Evolutionary conservation across 1,284 basidiomycete genomes (phyloP), one percentile per base, ranked within the genome.

Genomic region (Stygiomarasmius scandens): DNA sequence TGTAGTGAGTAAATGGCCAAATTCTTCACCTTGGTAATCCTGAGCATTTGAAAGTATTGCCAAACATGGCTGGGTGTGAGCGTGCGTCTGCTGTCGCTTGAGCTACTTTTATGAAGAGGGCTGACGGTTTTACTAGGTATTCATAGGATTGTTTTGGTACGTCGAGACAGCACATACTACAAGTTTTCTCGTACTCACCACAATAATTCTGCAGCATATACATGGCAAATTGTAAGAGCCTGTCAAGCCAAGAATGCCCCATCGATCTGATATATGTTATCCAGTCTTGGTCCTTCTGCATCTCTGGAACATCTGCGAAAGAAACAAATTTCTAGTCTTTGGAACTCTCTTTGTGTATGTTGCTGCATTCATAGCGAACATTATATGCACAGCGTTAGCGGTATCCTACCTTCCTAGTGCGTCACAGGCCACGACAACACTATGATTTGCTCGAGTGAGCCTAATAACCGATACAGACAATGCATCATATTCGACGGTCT

Each of bases 41-140:
- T 22, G 23, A 27, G 8, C 36, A 25, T 20, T 20, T 22, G 20
- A 38, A 58, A 61, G 66, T 59, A 43, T 44, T 78, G 77, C 56
- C 66, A 66, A 57, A 58, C 29, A 36, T 78, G 74, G 74, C 71
- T 73, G 55, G 59, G 68, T 34, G 54, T 69, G 27, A 64, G 62
- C 1, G 72, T 73, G 54, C 59, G 60, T 34, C 22, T 3, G 3
- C 12, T 45, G 29, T n/a, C 9, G 41, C 14, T n/a, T 41, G 23
- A 49, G 2, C 22, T 10, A 29, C n/a, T n/a, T n/a, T n/a, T n/a
- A 10, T 2, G 32, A 51, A 8, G 23, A n/a, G 22, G 3, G 45
- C 46, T 49, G 47, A 19, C 19, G 27, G 25, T 48, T 41, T 22
- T 32, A 32, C 12, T 38, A 52, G 51, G 41, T 56, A 12, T n/a